Conservation (phyloP, 768 basidiomycete genomes). For the Russula compacta region DNA sequence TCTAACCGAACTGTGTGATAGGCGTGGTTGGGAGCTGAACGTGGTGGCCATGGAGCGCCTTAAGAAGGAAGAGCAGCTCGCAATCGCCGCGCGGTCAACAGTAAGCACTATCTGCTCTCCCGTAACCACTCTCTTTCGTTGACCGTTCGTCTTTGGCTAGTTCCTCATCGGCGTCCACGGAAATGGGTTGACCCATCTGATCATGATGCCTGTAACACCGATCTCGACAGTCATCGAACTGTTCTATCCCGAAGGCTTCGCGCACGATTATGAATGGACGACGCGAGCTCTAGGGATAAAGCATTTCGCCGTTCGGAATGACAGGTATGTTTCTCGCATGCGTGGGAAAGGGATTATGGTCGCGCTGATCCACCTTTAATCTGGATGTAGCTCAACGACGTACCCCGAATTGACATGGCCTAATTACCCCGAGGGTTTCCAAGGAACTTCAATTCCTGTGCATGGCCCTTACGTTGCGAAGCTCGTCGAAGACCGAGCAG, state of each 20-base stretch:
- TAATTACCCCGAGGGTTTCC: slow-evolving; percentile 79
- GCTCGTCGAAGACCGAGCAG: slow-evolving; percentile 63
- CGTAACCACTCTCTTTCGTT: neutral
- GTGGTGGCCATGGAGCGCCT: slow-evolving; percentile 55
- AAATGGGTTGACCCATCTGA: slow-evolving; percentile 77
- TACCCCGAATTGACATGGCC: slow-evolving; percentile 44
- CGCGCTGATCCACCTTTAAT: neutral
- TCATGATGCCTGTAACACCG: slow-evolving; percentile 71
- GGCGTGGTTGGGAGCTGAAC: slow-evolving; percentile 48
- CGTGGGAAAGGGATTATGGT: neutral
- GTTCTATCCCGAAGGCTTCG: slow-evolving; percentile 72
- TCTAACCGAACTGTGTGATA: slow-evolving; percentile 40
- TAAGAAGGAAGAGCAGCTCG: slow-evolving; percentile 68
- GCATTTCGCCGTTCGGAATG: slow-evolving; percentile 76
- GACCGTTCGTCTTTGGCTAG: neutral
- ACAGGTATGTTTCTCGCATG: slow-evolving; percentile 40
- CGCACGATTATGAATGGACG: slow-evolving; percentile 86
- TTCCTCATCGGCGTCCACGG: slow-evolving; percentile 31
- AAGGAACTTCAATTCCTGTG: slow-evolving; percentile 68
- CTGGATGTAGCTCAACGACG: slow-evolving; percentile 29
- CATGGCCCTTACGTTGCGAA: slow-evolving; percentile 54
- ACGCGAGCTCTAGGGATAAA: slow-evolving; percentile 59
- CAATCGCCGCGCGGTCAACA: slow-evolving; percentile 55
- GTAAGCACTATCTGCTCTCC: slow-evolving; percentile 32
- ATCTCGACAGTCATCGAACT: slow-evolving; percentile 80